phyloP scores from a whole-genome alignment of 2,329 filamentous ascomycete genomes.

The Alternaria triticimaculans region DNA sequence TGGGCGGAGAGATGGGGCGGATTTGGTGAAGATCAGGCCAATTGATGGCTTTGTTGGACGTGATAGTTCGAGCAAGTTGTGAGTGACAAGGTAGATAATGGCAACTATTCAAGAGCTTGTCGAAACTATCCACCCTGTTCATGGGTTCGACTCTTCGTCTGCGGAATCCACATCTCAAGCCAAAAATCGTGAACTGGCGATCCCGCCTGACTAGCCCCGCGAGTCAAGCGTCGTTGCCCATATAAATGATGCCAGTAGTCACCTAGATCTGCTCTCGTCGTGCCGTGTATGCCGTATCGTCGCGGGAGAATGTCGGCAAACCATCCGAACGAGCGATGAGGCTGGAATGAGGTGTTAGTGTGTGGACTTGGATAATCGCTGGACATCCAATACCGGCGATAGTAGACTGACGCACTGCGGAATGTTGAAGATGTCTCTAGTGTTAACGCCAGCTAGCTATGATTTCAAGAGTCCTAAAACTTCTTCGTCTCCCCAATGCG shows the following conservation, averaged over 20 bases:
- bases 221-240: constrained; percentile 8
- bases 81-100: neutral
- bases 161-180: constrained; percentile 23
- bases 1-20: constrained; percentile 5
- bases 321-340: constrained; percentile 20
- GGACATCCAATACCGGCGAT: neutral
- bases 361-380: neutral
- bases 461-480: too few relatives aligned
- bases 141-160: constrained; percentile 4
- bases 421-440: too few relatives aligned
- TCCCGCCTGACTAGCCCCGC: neutral
- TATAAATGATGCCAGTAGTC: constrained; percentile 18
- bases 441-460: too few relatives aligned
- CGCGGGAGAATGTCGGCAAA: constrained; percentile 1
- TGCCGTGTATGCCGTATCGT: constrained; percentile 11
- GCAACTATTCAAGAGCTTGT: too few relatives aligned
- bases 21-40: constrained; percentile 18
- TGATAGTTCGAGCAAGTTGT: constrained; percentile 19
- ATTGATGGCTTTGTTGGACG: constrained; percentile 28
- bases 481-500: neutral
- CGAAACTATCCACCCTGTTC: neutral
- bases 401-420: too few relatives aligned
- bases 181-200: neutral
- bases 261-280: constrained; percentile 13
- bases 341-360: neutral